A percentile compares a stretch with the other conserved stretches of the same genome.
Evolutionary conservation across 1,284 basidiomycete genomes (phyloP).

Genomic region (Cystobasidium pallidum): DNA sequence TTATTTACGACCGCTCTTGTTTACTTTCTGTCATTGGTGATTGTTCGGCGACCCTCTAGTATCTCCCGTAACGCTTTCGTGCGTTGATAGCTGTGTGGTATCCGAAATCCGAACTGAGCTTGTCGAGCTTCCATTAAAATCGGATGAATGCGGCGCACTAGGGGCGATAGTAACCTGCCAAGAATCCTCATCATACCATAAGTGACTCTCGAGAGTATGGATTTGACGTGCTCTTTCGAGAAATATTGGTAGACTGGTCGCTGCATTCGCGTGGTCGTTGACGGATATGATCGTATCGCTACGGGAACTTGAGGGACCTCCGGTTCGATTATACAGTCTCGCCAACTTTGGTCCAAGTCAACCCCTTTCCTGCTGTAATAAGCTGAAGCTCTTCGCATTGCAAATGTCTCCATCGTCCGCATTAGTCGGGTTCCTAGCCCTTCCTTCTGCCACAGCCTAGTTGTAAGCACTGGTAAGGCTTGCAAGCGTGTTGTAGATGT

Average conservation of each 20-base stretch:
- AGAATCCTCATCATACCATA: neutral
- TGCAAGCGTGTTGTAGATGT: constrained; percentile 23
- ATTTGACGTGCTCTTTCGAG: neutral
- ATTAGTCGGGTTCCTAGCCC: constrained; percentile 54
- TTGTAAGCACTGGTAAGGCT: constrained; percentile 55
- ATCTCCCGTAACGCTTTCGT: neutral
- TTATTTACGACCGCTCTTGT: neutral
- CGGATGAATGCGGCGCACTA: constrained; percentile 1
- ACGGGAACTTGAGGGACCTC: neutral
- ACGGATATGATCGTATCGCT: neutral
- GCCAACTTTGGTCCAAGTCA: neutral
- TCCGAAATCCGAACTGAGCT: constrained; percentile 22
- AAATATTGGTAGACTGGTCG: constrained; percentile 11
- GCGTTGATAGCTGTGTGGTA: neutral
- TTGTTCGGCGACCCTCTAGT: neutral
- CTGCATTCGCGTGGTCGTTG: neutral
- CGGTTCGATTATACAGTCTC: constrained; percentile 6
- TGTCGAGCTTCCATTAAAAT: constrained; percentile 14
- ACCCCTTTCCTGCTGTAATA: neutral
- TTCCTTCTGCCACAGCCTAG: constrained; percentile 54
- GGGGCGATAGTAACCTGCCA: neutral
- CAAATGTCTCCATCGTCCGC: constrained; percentile 51
- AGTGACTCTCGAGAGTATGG: neutral
- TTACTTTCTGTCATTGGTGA: constrained; percentile 7
- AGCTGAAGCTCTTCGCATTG: constrained; percentile 36